Conservation (phyloP, 2,329 filamentous ascomycete genomes). For the Lizonia empirigonia region DNA sequence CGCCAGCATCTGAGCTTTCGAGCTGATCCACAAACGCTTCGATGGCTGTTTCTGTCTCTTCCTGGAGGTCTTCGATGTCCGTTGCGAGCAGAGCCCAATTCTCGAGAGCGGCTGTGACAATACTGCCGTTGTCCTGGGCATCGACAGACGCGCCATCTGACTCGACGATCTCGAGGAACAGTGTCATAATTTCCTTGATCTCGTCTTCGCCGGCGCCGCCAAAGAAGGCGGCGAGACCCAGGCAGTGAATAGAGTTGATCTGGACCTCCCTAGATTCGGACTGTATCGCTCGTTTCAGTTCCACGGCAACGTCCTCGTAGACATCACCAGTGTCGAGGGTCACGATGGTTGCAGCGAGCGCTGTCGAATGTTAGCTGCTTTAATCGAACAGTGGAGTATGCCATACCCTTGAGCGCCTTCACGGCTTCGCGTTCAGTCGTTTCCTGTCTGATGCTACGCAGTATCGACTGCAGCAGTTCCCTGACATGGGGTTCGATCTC, state of each 20-base stretch:
- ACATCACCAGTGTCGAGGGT: constrained; percentile 69
- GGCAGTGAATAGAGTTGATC: constrained; percentile 72
- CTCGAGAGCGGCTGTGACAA: constrained; percentile 76
- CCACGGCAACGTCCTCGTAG: constrained; percentile 65
- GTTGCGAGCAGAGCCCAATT: constrained; percentile 83
- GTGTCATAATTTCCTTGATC: constrained; percentile 73
- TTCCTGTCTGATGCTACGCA: constrained; percentile 73
- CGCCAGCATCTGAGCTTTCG: constrained; percentile 71
- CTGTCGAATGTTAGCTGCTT: constrained; percentile 44
- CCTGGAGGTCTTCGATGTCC: constrained; percentile 74
- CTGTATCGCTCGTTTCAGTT: constrained; percentile 67
- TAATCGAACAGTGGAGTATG: neutral
- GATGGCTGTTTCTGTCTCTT: constrained; percentile 72
- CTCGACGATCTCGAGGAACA: constrained; percentile 76
- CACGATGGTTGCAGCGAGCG: constrained; percentile 72
- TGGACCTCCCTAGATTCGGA: constrained; percentile 70
- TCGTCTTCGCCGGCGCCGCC: constrained; percentile 73
- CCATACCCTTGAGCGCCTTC: constrained; percentile 67
- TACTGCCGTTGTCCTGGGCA: constrained; percentile 70
- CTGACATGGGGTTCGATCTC: constrained; percentile 64
- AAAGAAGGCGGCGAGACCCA: constrained; percentile 75
- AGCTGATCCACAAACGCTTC: constrained; percentile 87
- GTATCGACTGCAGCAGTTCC: constrained; percentile 68
- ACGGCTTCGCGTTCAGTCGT: constrained; percentile 71
- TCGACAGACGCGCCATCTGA: constrained; percentile 76